These are phyloP conservation scores for Grosmannia clavigera DNA, from an alignment of 2,329 filamentous ascomycete species.

Conservation along the genomic window DNA sequence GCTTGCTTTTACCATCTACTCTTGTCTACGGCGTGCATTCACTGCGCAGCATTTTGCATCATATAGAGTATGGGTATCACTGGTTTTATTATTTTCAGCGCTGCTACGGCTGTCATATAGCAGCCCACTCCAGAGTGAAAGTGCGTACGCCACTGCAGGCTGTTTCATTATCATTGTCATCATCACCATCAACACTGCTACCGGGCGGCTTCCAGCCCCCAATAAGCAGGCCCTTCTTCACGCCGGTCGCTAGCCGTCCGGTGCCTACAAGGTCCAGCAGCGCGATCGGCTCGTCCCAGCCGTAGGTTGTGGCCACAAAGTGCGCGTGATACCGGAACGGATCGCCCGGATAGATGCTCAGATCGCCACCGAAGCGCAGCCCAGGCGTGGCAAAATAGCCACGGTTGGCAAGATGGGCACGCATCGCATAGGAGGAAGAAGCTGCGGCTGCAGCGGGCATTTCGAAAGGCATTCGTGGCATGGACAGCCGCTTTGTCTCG, in stretches of 20 bases:
- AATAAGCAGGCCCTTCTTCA: slow-evolving; percentile 90
- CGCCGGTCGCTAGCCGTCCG: slow-evolving; percentile 79
- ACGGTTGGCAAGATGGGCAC: slow-evolving; percentile 62
- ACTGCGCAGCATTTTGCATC: neutral
- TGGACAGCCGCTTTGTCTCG: neutral
- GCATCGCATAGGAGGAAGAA: slow-evolving; percentile 57
- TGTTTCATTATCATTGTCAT: neutral
- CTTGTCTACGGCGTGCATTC: too few species aligned
- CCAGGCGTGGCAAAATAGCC: slow-evolving; percentile 87
- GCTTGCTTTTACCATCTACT: too few species aligned
- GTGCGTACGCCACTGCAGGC: slow-evolving; percentile 38
- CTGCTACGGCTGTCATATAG: slow-evolving; percentile 45
- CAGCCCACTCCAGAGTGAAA: slow-evolving; percentile 89
- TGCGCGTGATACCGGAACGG: slow-evolving; percentile 91
- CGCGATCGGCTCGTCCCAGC: slow-evolving; percentile 79
- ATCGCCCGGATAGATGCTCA: slow-evolving; percentile 91
- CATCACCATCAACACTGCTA: slow-evolving; percentile 17
- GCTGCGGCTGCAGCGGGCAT: slow-evolving; percentile 12
- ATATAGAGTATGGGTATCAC: neutral
- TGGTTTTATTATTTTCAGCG: neutral
- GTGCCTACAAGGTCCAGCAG: slow-evolving; percentile 77
- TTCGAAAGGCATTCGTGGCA: neutral
- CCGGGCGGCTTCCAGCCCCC: slow-evolving; percentile 43
- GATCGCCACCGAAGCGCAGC: slow-evolving; percentile 85
- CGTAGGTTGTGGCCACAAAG: slow-evolving; percentile 71